A percentile compares a stretch with the other conserved stretches of the same genome.
These are phyloP conservation scores for Komagataella phaffii DNA, from an alignment of 805 yeast genomes.

Conservation along the genomic window DNA sequence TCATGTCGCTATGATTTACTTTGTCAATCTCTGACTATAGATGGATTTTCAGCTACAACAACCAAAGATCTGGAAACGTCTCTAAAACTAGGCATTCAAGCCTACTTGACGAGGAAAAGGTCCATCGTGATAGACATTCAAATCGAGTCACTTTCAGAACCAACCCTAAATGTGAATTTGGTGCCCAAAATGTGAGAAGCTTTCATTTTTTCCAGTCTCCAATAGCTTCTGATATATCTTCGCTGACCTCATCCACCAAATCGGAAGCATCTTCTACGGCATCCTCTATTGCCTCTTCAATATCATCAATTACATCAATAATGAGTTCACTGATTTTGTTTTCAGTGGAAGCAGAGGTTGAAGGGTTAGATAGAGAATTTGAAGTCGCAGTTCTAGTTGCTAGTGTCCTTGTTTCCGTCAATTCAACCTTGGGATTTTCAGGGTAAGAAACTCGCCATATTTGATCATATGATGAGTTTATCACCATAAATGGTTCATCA, in stretches of 20 bases:
- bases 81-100: slow-evolving; percentile 21
- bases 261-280: slow-evolving; percentile 3
- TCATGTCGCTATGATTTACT: slow-evolving; percentile 39
- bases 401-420: neutral
- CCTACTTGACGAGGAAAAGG: slow-evolving; percentile 17
- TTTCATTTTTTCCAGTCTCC: slow-evolving; percentile 1
- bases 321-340: slow-evolving; percentile 6
- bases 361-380: neutral
- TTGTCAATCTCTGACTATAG: slow-evolving; percentile 42
- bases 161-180: no score
- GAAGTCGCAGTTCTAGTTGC: neutral
- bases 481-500: slow-evolving; percentile 25
- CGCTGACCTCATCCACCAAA: neutral
- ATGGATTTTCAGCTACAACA: slow-evolving; percentile 33
- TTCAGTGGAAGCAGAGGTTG: neutral
- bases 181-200: neutral
- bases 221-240: neutral
- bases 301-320: slow-evolving; percentile 8
- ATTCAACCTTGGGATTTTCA: neutral
- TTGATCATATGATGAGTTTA: slow-evolving; percentile 38
- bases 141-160: neutral
- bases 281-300: slow-evolving; percentile 10
- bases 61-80: slow-evolving; percentile 22
- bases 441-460: slow-evolving; percentile 13
- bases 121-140: slow-evolving; percentile 25